Base-by-base conservation (phyloP, 352 stramenopile genomes). In the Hyphochytrium catenoides region DNA sequence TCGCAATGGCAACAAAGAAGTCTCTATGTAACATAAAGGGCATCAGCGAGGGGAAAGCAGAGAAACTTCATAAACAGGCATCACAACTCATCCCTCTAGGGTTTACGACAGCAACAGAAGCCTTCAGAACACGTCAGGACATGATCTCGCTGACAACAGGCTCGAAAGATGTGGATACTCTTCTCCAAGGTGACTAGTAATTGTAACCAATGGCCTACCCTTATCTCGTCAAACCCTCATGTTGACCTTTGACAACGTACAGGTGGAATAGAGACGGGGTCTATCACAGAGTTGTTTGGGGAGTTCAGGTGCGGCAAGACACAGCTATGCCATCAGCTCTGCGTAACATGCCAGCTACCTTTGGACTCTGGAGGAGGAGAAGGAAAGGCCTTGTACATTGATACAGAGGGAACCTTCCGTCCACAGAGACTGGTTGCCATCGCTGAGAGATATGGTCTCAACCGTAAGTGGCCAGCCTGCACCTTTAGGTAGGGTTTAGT, bases 241-340 rank as follows among this genome's bases (percentile, higher is more conserved):
- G 17, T 20, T 46, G 3, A 16, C 8, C 41, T 24, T 33, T 34
- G 30, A 27, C 19, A 21, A 14, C n/a, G n/a, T 7, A 59, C 62
- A 61, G 87, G 90, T 25, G 91, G 92, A 12, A 90, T 99, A 37
- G 92, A 99, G 51, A 98, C 91, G 7, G 84, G 84, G 1, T 93
- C 74, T 12, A 90, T 97, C 39, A 96, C 89, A 0, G 87, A 97
- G 51, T 57, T 98, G 6, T 99, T 97, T 65, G 90, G 90, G 30
- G 91, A 99, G 52, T 99, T 98, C 56, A 73, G 91, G 11, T 98
- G 89, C 11, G 91, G 91, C 23, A 99, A 99, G 57, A 98, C 92
- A 7, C 90, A 98, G 54, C 52, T 99, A 26, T 99, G 92, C 49
- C 92, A 99, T 49, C 96, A 95, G 39, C 62, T 99, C 0, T 99